Conservation (phyloP, 352 stramenopile species). For the Blastocystis sp. region DNA sequence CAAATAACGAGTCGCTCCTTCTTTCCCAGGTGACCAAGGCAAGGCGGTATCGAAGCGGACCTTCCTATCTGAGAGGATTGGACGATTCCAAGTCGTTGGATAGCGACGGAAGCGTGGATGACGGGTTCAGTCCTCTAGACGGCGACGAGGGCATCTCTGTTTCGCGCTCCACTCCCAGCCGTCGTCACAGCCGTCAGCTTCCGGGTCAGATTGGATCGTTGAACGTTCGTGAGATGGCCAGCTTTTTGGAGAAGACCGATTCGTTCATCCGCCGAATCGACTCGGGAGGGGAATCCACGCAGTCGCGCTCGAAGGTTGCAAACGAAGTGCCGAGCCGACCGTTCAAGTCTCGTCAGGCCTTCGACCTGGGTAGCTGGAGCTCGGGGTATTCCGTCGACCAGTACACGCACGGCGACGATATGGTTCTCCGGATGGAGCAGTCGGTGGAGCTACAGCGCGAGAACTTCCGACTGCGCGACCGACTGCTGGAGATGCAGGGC, state of each 20-base stretch:
- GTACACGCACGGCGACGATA: background rate
- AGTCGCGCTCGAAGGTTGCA: background rate
- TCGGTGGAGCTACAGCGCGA: slow-evolving; percentile 7
- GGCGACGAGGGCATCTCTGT: background rate
- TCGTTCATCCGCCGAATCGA: slow-evolving; percentile 45
- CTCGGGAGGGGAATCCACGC: background rate
- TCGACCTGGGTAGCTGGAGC: background rate
- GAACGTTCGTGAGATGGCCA: slow-evolving; percentile 44
- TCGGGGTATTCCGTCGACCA: background rate
- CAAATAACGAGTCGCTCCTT: too few relatives aligned
- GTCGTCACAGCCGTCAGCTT: background rate
- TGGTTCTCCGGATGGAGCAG: slow-evolving; percentile 3
- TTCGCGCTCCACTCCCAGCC: background rate
- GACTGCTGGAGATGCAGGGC: slow-evolving; percentile 1
- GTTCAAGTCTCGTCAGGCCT: slow-evolving; percentile 7
- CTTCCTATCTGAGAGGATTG: background rate
- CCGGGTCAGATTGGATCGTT: background rate
- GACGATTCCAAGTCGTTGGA: background rate
- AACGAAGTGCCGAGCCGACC: background rate
- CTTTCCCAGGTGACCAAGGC: background rate
- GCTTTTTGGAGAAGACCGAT: slow-evolving; percentile 39
- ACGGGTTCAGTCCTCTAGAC: background rate
- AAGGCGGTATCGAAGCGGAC: background rate
- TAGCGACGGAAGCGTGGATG: slow-evolving; percentile 12
- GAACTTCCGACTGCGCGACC: background rate